These are phyloP conservation scores for Nannizziopsis barbatae DNA, from an alignment of 2,329 filamentous ascomycete species.

Conservation along the genomic window DNA sequence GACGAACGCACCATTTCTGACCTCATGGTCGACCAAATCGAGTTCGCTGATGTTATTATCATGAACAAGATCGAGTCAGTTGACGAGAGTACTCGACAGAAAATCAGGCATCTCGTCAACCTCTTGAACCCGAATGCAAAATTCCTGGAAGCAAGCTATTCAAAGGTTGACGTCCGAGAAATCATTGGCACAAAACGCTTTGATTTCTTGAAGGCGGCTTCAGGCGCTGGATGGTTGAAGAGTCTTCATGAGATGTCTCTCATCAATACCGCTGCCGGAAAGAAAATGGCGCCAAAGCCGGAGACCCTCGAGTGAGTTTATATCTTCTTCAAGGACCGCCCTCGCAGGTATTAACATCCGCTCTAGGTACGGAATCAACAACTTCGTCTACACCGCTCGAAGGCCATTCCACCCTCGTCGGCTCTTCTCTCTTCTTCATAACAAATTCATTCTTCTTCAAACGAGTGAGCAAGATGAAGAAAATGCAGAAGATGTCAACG, in stretches of 20 bases:
- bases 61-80: slow-evolving; percentile 61
- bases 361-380: slow-evolving; percentile 50
- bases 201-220: slow-evolving; percentile 51
- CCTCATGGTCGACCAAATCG: slow-evolving; percentile 57
- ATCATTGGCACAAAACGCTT: slow-evolving; percentile 58
- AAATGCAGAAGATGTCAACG: slow-evolving; percentile 15
- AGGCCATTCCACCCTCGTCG: slow-evolving; percentile 40
- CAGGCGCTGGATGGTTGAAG: slow-evolving; percentile 58
- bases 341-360: slow-evolving; percentile 1
- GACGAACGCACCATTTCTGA: slow-evolving; percentile 65
- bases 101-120: slow-evolving; percentile 45
- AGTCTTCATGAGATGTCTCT: slow-evolving; percentile 58
- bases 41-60: slow-evolving; percentile 63
- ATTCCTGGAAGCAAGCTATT: slow-evolving; percentile 49
- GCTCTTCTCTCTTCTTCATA: slow-evolving; percentile 33
- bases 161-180: slow-evolving; percentile 34
- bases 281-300: slow-evolving; percentile 52
- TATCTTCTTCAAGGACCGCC: background rate
- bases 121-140: slow-evolving; percentile 57
- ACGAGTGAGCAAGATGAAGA: slow-evolving; percentile 23
- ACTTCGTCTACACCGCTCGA: slow-evolving; percentile 56
- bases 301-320: slow-evolving; percentile 53
- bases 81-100: slow-evolving; percentile 33
- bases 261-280: slow-evolving; percentile 41
- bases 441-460: slow-evolving; percentile 38